Evolutionary conservation across 2,329 filamentous ascomycete species (phyloP).

Genomic region (Dactylella cylindrospora): DNA sequence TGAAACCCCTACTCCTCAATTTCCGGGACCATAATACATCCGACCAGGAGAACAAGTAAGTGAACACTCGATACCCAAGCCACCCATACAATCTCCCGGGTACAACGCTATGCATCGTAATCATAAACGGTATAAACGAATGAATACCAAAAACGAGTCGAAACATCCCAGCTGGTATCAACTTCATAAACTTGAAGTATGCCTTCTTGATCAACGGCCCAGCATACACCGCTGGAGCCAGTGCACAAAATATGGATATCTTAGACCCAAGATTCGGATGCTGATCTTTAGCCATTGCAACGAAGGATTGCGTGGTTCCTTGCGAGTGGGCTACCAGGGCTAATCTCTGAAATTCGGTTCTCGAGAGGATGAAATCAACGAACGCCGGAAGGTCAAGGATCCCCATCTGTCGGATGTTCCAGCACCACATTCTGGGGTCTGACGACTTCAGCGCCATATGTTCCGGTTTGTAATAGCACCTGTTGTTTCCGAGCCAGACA

Average conservation of each 20-base stretch:
- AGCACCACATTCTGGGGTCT: slow-evolving; percentile 93
- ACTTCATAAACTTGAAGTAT: slow-evolving; percentile 88
- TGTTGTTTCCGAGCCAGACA: slow-evolving; percentile 93
- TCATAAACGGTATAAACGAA: slow-evolving; percentile 91
- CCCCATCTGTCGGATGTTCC: slow-evolving; percentile 94
- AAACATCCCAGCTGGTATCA: slow-evolving; percentile 75
- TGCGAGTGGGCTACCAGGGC: slow-evolving; percentile 86
- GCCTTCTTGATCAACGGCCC: slow-evolving; percentile 81
- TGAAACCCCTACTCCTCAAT: slow-evolving; percentile 79
- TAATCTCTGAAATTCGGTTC: slow-evolving; percentile 80
- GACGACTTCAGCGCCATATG: slow-evolving; percentile 69
- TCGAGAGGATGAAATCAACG: slow-evolving; percentile 72
- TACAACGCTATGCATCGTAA: slow-evolving; percentile 72
- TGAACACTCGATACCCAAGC: slow-evolving; percentile 85
- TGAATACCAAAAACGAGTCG: slow-evolving; percentile 85
- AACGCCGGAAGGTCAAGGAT: slow-evolving; percentile 83
- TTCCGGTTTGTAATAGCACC: slow-evolving; percentile 78
- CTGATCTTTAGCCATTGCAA: slow-evolving; percentile 86
- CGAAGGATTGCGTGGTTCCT: slow-evolving; percentile 83
- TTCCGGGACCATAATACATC: slow-evolving; percentile 81
- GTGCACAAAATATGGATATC: slow-evolving; percentile 83
- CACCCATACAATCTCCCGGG: slow-evolving; percentile 71
- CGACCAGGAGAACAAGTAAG: slow-evolving; percentile 84
- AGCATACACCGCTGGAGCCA: slow-evolving; percentile 87
- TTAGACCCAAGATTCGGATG: slow-evolving; percentile 78